Conservation (phyloP, 2,329 filamentous ascomycete species). For the Hypoxylon sp. region DNA sequence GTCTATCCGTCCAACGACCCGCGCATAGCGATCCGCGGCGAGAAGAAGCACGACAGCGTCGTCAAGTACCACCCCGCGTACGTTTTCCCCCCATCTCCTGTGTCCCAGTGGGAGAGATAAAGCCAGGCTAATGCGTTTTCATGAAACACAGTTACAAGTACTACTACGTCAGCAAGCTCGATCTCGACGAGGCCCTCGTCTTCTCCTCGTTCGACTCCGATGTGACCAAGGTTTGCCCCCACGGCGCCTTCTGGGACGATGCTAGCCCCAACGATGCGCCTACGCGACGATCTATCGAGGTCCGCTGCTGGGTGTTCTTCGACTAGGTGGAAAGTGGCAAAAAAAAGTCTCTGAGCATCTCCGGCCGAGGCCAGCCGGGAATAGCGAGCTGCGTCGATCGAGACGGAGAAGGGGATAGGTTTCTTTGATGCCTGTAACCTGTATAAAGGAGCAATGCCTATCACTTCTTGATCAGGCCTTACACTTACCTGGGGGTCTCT, state of each 20-base stretch:
- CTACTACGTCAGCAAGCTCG: constrained; percentile 46
- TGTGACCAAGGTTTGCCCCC: constrained; percentile 45
- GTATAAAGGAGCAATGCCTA: constrained; percentile 18
- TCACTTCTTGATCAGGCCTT: constrained; percentile 37
- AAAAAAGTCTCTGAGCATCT: constrained; percentile 7
- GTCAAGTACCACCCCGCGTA: constrained; percentile 47
- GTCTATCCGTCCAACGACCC: constrained; percentile 47
- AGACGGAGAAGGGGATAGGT: constrained; percentile 1
- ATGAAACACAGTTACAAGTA: constrained; percentile 43
- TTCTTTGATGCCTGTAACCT: constrained; percentile 19
- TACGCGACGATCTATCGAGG: constrained; percentile 47
- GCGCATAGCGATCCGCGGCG: constrained; percentile 44
- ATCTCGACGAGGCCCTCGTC: constrained; percentile 46
- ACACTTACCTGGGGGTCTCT: constrained; percentile 8
- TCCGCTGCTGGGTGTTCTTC: constrained; percentile 49
- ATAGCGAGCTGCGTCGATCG: constrained; percentile 18
- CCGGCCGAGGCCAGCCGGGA: constrained; percentile 15
- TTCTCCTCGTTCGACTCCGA: constrained; percentile 50
- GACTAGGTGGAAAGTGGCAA: constrained; percentile 30
- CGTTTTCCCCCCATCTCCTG: constrained; percentile 7
- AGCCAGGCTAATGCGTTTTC: constrained; percentile 21
- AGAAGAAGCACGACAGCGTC: constrained; percentile 47
- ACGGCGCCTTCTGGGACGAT: constrained; percentile 49
- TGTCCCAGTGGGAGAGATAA: not conserved
- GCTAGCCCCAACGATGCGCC: constrained; percentile 44